These are phyloP conservation scores for Parasitella parasitica DNA, from an alignment of 371 early-diverging fungal genomes.

Conservation along the genomic window DNA sequence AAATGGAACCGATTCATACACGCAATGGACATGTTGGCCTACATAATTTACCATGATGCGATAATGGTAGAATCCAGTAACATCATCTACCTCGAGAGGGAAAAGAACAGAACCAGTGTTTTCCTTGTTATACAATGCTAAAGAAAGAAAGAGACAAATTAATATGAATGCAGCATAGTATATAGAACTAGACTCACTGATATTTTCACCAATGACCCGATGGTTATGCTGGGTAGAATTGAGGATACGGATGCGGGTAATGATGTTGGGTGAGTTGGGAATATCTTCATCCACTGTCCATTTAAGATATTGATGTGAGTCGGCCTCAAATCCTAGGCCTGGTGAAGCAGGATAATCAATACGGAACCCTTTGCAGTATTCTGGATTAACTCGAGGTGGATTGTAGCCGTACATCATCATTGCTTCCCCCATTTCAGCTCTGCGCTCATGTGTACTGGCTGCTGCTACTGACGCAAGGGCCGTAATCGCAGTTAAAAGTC, in stretches of 20 bases:
- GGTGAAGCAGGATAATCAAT: constrained; percentile 28
- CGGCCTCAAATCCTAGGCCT: constrained; percentile 24
- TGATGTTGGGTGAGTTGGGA: constrained; percentile 17
- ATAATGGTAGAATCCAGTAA: constrained; percentile 32
- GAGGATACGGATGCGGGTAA: constrained; percentile 38
- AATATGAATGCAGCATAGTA: neutral
- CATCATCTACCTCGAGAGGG: constrained; percentile 20
- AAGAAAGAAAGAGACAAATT: neutral
- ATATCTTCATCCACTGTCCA: constrained; percentile 33
- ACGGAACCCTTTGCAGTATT: constrained; percentile 40
- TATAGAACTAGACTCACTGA: constrained; percentile 18
- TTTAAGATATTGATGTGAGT: constrained; percentile 20
- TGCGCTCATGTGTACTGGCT: neutral
- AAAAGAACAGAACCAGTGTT: constrained; percentile 23
- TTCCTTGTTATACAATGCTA: constrained; percentile 19
- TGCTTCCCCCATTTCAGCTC: constrained; percentile 39
- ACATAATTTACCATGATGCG: constrained; percentile 42
- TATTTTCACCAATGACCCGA: constrained; percentile 34
- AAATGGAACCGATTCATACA: constrained; percentile 36
- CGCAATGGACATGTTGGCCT: constrained; percentile 27
- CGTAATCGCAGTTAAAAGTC: neutral
- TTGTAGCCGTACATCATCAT: constrained; percentile 45
- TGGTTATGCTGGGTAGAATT: constrained; percentile 37
- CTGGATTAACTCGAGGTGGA: constrained; percentile 52
- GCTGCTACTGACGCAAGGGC: neutral